Evolutionary conservation across 495 filamentous ascomycete species (phyloP).

Genomic region (Aspergillus biplanus): DNA sequence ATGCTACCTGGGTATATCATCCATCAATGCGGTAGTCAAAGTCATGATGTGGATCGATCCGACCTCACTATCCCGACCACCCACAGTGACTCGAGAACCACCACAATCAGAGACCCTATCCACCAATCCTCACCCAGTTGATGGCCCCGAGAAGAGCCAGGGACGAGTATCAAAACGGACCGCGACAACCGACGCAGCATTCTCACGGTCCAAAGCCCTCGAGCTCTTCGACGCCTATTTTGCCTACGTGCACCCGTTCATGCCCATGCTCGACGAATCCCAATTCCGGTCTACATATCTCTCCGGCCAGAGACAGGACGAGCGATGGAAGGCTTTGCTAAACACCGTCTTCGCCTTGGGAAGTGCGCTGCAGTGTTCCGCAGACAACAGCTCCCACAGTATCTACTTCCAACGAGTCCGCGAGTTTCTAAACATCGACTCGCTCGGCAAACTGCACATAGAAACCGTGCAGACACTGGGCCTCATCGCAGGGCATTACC

Average conservation of each 20-base stretch:
- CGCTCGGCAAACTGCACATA: slow-evolving; percentile 44
- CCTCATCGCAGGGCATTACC: slow-evolving; percentile 70
- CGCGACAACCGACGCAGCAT: neutral
- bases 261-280: neutral
- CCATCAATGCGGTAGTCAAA: neutral
- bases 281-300: neutral
- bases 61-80: neutral
- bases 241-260: neutral
- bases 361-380: slow-evolving; percentile 22
- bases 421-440: slow-evolving; percentile 51
- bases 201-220: neutral
- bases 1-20: slow-evolving; percentile 6
- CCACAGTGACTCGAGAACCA: neutral
- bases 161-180: too few species aligned
- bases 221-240: neutral
- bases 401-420: slow-evolving; percentile 71
- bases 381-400: slow-evolving; percentile 68
- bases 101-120: too few species aligned
- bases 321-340: neutral
- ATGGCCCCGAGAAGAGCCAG: too few species aligned
- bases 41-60: neutral
- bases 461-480: slow-evolving; percentile 68
- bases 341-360: neutral
- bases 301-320: neutral
- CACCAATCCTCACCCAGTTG: too few species aligned